Conservation (phyloP, 352 stramenopile species). For the Phytopythium ostracodes region DNA sequence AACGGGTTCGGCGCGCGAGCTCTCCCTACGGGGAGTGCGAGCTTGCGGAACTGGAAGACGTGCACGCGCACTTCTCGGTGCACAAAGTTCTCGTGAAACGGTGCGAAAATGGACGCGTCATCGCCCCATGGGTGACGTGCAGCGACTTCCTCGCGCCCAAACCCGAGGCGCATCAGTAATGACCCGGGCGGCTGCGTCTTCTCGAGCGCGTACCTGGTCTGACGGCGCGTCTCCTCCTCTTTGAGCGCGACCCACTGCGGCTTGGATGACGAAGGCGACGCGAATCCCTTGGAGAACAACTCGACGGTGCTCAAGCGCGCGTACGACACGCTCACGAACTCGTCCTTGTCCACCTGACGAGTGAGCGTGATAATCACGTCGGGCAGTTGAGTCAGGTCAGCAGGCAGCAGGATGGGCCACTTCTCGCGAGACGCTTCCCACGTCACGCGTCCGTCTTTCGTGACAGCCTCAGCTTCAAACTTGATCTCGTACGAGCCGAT, state of each 20-base stretch:
- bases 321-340: constrained; percentile 56
- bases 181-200: constrained; percentile 43
- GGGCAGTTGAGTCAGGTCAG: constrained; percentile 63
- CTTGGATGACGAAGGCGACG: constrained; percentile 11
- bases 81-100: constrained; percentile 44
- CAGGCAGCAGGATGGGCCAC: constrained; percentile 45
- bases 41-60: constrained; percentile 74
- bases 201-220: constrained; percentile 54
- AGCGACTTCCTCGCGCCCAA: constrained; percentile 65
- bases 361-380: constrained; percentile 68
- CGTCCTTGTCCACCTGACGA: constrained; percentile 51
- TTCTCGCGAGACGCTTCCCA: constrained; percentile 54
- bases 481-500: constrained; percentile 41
- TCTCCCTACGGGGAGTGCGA: constrained; percentile 40
- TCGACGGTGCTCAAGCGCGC: constrained; percentile 37
- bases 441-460: constrained; percentile 35
- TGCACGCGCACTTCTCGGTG: constrained; percentile 74
- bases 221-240: constrained; percentile 55
- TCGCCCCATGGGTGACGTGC: constrained; percentile 49
- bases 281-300: constrained; percentile 40
- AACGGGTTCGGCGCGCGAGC: constrained; percentile 67
- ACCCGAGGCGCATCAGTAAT: constrained; percentile 52
- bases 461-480: constrained; percentile 50
- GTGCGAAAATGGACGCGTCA: constrained; percentile 32
- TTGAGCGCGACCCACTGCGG: constrained; percentile 52